phyloP scores from a whole-genome alignment of 139 green algal genomes.

The Choricystis sp. region DNA sequence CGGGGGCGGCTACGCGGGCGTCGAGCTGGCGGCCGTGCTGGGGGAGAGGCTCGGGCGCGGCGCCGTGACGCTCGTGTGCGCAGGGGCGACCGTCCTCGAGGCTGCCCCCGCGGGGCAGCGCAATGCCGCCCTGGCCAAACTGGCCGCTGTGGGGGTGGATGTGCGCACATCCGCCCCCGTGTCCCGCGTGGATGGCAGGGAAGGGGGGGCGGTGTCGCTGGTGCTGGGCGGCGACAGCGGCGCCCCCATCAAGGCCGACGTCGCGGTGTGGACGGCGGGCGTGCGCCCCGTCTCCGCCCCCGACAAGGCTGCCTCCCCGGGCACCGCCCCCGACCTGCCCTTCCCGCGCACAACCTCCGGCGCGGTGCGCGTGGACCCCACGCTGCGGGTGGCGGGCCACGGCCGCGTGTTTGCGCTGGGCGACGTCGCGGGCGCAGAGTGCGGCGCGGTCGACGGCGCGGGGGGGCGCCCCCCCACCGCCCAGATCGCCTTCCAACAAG shows the following conservation, averaged over 20 bases:
- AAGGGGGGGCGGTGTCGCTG: neutral
- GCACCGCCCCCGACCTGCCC: conserved; percentile 21
- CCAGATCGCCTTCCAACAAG: conserved; percentile 95
- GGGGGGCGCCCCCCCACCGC: conserved; percentile 38
- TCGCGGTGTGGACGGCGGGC: conserved; percentile 83
- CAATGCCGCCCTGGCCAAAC: conserved; percentile 30
- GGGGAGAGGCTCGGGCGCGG: conserved; percentile 38
- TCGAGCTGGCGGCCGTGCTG: conserved; percentile 72
- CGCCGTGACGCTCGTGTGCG: conserved; percentile 48
- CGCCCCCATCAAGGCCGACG: conserved; percentile 33
- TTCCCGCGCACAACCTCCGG: conserved; percentile 50
- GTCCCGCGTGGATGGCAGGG: conserved; percentile 12
- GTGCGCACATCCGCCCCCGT: conserved; percentile 30
- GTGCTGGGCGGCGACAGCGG: neutral
- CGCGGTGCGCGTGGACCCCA: conserved; percentile 54
- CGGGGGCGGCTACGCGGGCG: conserved; percentile 73
- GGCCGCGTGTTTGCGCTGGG: conserved; percentile 80
- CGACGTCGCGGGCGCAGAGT: conserved; percentile 40
- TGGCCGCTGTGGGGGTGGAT: conserved; percentile 37
- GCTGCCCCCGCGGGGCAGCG: conserved; percentile 39
- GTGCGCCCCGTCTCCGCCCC: conserved; percentile 18
- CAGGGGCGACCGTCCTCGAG: conserved; percentile 52
- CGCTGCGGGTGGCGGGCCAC: conserved; percentile 49
- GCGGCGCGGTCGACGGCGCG: neutral
- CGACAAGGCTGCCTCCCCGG: no score